phyloP scores from a whole-genome alignment of 2,329 filamentous ascomycete genomes.

The Pyricularia sp. region DNA sequence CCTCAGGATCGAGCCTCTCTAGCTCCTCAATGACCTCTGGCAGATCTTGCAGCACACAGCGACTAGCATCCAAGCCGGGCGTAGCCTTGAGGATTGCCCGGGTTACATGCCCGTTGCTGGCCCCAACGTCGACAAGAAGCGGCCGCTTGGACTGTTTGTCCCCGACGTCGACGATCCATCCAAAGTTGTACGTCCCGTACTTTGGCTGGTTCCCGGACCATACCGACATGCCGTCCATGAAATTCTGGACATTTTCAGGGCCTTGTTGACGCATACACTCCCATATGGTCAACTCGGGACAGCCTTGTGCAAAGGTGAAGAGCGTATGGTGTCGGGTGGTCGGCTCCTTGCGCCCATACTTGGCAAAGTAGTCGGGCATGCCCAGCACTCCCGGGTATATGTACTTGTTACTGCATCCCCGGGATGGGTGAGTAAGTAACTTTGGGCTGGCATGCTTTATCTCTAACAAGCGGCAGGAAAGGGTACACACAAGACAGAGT shows the following conservation, averaged over 20 bases:
- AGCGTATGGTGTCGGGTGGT: constrained; percentile 15
- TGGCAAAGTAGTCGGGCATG: constrained; percentile 22
- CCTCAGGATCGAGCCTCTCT: constrained; percentile 8
- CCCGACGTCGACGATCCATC: constrained; percentile 14
- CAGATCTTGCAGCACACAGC: constrained; percentile 23
- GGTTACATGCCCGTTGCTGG: constrained; percentile 20
- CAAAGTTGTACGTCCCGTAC: constrained; percentile 19
- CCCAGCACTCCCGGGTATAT: constrained; percentile 8
- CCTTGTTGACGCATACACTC: constrained; percentile 17
- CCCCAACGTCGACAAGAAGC: constrained; percentile 24
- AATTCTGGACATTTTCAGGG: constrained; percentile 13
- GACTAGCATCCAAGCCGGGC: constrained; percentile 14
- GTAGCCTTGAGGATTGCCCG: constrained; percentile 16
- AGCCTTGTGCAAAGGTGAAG: constrained; percentile 17
- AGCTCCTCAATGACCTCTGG: constrained; percentile 15
- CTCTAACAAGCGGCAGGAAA: not conserved
- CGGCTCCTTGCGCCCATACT: constrained; percentile 21
- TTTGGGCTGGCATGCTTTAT: not conserved
- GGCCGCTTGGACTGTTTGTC: constrained; percentile 8
- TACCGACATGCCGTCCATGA: constrained; percentile 7
- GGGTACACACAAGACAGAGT: not conserved
- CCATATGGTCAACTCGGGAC: constrained; percentile 21
- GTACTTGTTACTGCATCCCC: not conserved
- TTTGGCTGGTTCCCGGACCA: not conserved
- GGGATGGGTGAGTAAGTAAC: not conserved